Percentiles rank a stretch among this genome's conserved stretches.
These are phyloP conservation scores for Corymbia calophylla DNA, from an alignment of 441 rosid genomes.

Conservation along the genomic window DNA sequence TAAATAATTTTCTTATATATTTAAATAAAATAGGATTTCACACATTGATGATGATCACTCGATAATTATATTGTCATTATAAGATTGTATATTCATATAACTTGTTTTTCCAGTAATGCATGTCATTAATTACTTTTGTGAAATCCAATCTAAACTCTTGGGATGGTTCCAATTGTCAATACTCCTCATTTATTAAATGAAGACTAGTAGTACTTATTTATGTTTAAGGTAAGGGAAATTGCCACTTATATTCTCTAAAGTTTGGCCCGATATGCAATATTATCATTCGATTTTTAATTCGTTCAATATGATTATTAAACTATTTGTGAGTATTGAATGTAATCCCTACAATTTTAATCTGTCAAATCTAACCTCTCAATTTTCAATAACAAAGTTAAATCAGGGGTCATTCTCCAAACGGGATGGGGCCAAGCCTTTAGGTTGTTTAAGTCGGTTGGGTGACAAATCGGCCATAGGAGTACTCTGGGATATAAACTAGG, in stretches of 20 bases:
- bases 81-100: background rate
- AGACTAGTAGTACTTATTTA: too few relatives aligned
- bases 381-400: background rate
- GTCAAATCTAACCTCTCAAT: background rate
- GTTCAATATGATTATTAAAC: rapidly evolving
- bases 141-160: background rate
- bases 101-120: background rate
- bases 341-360: background rate
- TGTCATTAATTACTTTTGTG: background rate
- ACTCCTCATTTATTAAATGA: background rate
- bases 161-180: background rate
- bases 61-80: too few relatives aligned
- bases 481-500: too few relatives aligned
- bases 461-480: too few relatives aligned
- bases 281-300: background rate
- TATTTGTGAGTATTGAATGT: rapidly evolving
- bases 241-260: background rate
- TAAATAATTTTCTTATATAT: too few relatives aligned
- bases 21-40: background rate
- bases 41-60: background rate
- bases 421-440: too few relatives aligned
- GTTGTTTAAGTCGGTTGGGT: too few relatives aligned
- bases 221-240: background rate
- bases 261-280: background rate
- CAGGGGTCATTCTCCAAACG: too few relatives aligned